Evolutionary conservation across 2,329 filamentous ascomycete species (phyloP).

Genomic region (Diaporthe aspalathi): DNA sequence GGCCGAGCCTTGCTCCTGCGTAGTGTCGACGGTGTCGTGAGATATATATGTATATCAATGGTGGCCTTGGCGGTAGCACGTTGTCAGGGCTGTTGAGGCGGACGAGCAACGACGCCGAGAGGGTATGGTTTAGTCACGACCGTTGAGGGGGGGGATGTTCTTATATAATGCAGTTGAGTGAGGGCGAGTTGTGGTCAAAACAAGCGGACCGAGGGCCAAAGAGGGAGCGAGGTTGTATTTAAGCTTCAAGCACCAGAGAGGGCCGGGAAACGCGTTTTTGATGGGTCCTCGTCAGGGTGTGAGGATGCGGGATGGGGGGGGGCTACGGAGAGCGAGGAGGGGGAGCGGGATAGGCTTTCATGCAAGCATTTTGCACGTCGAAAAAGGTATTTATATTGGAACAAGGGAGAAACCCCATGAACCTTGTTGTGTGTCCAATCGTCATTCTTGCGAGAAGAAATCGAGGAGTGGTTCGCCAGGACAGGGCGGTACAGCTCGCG

Average conservation of each 20-base stretch:
- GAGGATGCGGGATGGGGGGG: constrained; percentile 16
- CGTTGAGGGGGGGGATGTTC: neutral
- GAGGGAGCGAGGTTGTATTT: constrained; percentile 28
- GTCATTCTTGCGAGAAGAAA: constrained; percentile 31
- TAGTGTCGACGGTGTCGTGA: neutral
- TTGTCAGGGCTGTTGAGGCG: neutral
- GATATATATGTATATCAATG: constrained; percentile 3
- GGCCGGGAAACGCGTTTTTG: constrained; percentile 26
- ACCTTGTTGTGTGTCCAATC: constrained; percentile 32
- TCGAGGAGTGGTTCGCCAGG: constrained; percentile 31
- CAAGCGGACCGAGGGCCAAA: constrained; percentile 8
- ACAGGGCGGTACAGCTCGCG: constrained; percentile 21
- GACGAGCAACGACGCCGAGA: neutral
- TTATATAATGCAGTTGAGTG: neutral
- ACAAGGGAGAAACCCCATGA: constrained; percentile 29
- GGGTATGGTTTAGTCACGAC: neutral
- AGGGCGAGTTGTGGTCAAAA: constrained; percentile 1
- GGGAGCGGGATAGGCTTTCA: constrained; percentile 30
- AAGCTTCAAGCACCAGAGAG: constrained; percentile 36
- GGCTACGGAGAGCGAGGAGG: constrained; percentile 28
- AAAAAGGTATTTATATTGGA: constrained; percentile 36
- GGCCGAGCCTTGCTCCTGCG: constrained; percentile 26
- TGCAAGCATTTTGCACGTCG: constrained; percentile 32
- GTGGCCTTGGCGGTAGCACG: neutral
- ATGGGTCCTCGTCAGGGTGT: constrained; percentile 23